These are phyloP conservation scores for Globisporangium nagaii DNA, from an alignment of 352 stramenopile genomes.

Conservation along the genomic window DNA sequence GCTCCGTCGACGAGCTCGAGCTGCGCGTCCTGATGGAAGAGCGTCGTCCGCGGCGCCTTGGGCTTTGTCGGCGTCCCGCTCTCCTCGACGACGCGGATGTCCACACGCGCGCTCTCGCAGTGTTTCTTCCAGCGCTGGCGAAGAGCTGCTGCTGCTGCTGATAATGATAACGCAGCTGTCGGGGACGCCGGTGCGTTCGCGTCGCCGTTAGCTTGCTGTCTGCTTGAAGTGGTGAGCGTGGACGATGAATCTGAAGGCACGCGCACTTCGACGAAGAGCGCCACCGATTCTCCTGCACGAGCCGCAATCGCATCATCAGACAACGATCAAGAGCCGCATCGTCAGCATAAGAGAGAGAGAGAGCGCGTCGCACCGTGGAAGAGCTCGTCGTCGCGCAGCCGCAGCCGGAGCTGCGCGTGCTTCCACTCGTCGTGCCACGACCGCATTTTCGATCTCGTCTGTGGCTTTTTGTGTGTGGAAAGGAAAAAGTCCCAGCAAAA, in stretches of 20 bases:
- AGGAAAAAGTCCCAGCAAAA: no score
- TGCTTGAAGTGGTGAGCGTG: background rate
- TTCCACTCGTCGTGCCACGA: conserved; percentile 69
- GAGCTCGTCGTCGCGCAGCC: conserved; percentile 45
- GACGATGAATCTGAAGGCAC: conserved; percentile 4
- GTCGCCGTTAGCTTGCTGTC: background rate
- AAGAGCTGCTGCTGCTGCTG: background rate
- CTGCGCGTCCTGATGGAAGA: conserved; percentile 62
- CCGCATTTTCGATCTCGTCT: conserved; percentile 29
- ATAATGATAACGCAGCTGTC: background rate
- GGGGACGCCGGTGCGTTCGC: background rate
- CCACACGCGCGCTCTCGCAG: conserved; percentile 41
- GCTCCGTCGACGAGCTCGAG: conserved; percentile 24
- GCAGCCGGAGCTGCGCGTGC: conserved; percentile 40
- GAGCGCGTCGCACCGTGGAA: conserved; percentile 44
- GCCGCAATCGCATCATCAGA: no score
- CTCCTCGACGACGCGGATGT: conserved; percentile 42
- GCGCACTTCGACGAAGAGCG: conserved; percentile 31
- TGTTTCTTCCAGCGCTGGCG: conserved; percentile 31
- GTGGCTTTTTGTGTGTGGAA: background rate
- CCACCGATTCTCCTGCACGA: conserved; percentile 33
- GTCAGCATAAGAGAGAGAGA: background rate
- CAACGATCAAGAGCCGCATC: background rate
- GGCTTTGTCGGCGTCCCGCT: background rate
- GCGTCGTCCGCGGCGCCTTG: conserved; percentile 17